Base-by-base conservation (phyloP, 257 asterid genomes). In the Fraxinus excelsior region DNA sequence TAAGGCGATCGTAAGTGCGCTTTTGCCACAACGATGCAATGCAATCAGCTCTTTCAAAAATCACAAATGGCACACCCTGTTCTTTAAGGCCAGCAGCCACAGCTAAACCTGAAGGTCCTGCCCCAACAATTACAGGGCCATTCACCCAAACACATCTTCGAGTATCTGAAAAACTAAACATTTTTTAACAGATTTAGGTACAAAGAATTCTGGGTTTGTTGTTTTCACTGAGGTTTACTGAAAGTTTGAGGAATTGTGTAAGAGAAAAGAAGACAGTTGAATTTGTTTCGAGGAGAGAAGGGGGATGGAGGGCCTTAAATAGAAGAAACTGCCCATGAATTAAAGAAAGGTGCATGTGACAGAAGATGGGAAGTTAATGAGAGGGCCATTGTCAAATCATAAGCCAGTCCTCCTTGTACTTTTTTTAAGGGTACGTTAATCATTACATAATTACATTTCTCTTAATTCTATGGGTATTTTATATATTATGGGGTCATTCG, bases 11-110 rank as follows among this genome's bases (percentile, higher is more conserved):
- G 40, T 94, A 94, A 21, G 98, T 89, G 2, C 92, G 78, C n/a
- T 94, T 92, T 58, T 94, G 94, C 98, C 98, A 94, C 10, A 94
- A 81, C 5, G 98, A 92, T 0, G 98, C 98, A 81, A 92, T 89
- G 92, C 97, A 94, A 72, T 90, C 94, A 29, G 94, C 80, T 21
- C 94, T 82, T 58, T 94, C 98, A 1, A 94, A 74, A 73, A 94
- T 71, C 0, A 94, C 92, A 76, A 77, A 90, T 0, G 98, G 97
- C 25, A 92, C 88, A 38, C 94, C 94, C 38, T 90, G 90, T 35
- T 86, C 87, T 71, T 81, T 82, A 0, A 94, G 85, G 76, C 98
- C 96, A 16, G 97, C 97, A 25, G 96, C 98, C 13, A 94, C 98
- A 2, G 98, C 98, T 28, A 94, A 85, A 23, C 98, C 98, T 0